These are phyloP conservation scores for Hypoxylon crocopeplum DNA, from an alignment of 495 filamentous ascomycete genomes.

Conservation along the genomic window DNA sequence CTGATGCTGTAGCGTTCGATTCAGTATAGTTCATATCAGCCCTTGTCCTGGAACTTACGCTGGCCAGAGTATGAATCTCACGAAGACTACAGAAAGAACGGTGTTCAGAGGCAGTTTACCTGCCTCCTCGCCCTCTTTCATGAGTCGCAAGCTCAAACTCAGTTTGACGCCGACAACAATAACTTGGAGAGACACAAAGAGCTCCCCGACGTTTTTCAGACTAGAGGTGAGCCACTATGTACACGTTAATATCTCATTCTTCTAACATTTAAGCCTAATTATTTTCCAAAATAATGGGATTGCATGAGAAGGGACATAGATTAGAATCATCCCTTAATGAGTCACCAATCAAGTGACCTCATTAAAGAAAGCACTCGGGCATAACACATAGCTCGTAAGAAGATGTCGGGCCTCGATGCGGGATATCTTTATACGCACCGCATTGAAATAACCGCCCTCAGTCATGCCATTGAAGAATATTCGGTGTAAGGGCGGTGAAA, in stretches of 20 bases:
- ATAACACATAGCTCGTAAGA: not conserved
- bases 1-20: conserved; percentile 39
- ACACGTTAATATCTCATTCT: conserved; percentile 42
- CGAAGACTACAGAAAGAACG: conserved; percentile 60
- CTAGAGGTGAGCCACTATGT: conserved; percentile 74
- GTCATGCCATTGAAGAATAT: conserved; percentile 69
- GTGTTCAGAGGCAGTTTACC: conserved; percentile 57
- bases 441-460: conserved; percentile 61
- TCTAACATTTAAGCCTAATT: no score
- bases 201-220: conserved; percentile 68
- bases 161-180: conserved; percentile 77
- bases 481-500: conserved; percentile 66
- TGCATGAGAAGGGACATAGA: no score
- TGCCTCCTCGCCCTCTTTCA: conserved; percentile 52
- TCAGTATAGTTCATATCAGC: conserved; percentile 8
- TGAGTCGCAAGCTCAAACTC: conserved; percentile 57
- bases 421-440: conserved; percentile 21
- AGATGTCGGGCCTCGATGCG: not conserved
- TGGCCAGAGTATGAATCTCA: conserved; percentile 74
- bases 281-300: no score
- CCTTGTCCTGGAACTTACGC: conserved; percentile 44
- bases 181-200: conserved; percentile 76
- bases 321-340: no score
- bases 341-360: no score
- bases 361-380: no score